phyloP scores from a whole-genome alignment of 768 basidiomycete genomes.

The Mycena vulgaris region DNA sequence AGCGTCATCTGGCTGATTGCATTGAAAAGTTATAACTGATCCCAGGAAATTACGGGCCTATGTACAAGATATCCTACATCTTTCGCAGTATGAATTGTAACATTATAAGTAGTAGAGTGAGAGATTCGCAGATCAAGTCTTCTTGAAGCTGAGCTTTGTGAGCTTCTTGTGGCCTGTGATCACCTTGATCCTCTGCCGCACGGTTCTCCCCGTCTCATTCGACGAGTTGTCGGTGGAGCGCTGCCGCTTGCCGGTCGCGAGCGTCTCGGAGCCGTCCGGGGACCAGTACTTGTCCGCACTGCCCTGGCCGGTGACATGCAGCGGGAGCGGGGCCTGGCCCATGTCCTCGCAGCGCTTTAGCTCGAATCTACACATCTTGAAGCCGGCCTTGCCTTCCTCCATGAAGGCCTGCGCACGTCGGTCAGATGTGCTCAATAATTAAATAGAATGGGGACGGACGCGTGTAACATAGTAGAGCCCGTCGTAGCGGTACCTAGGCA shows the following conservation, averaged over 20 bases:
- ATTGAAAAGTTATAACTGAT: no score
- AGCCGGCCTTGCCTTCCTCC: conserved; percentile 34
- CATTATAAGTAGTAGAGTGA: no score
- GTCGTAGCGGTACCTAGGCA: conserved; percentile 37
- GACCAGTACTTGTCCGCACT: conserved; percentile 24
- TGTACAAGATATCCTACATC: no score
- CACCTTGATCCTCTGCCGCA: conserved; percentile 6
- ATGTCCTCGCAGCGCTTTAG: conserved; percentile 17
- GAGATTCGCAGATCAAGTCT: neutral
- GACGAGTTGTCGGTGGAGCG: neutral
- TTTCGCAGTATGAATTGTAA: no score
- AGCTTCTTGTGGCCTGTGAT: conserved; percentile 17
- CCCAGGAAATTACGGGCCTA: no score
- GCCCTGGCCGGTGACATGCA: conserved; percentile 23
- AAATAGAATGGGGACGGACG: neutral
- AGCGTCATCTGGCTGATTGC: no score
- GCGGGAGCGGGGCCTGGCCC: conserved; percentile 17
- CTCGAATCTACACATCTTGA: conserved; percentile 39
- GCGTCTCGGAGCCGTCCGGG: conserved; percentile 23
- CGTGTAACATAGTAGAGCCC: conserved; percentile 32
- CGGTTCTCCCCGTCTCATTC: neutral
- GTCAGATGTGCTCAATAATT: neutral
- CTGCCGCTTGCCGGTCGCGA: neutral
- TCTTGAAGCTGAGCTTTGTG: conserved; percentile 10
- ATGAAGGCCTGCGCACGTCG: conserved; percentile 9